A percentile compares a stretch with the other conserved stretches of the same genome.
These are phyloP conservation scores for Fraxinus sp. DNA, from an alignment of 305 asterid species.

Conservation along the genomic window DNA sequence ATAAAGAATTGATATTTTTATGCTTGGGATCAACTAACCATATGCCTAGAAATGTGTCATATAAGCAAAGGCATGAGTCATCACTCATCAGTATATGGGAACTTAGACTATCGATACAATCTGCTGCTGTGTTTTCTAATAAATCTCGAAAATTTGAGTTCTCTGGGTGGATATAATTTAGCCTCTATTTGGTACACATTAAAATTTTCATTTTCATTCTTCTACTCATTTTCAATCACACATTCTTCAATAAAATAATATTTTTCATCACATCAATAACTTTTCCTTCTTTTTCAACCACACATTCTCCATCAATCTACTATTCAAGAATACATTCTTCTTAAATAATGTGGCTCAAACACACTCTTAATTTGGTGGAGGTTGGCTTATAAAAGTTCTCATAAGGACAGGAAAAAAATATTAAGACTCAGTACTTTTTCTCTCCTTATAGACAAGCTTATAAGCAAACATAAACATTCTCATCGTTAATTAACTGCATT, in stretches of 20 bases:
- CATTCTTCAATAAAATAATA: too few species aligned
- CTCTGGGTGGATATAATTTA: background rate
- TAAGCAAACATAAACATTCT: background rate
- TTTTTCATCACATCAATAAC: too few species aligned
- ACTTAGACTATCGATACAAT: background rate
- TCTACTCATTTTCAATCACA: too few species aligned
- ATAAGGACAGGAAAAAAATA: background rate
- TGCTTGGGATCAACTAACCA: background rate
- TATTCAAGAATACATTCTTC: too few species aligned
- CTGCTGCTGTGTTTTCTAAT: background rate
- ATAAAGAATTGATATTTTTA: background rate
- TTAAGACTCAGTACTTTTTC: background rate
- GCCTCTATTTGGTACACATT: too few species aligned
- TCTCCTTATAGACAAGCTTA: background rate
- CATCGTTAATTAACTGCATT: background rate
- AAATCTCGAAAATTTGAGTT: background rate
- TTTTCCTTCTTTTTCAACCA: too few species aligned
- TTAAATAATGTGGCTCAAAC: too few species aligned
- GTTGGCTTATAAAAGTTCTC: background rate
- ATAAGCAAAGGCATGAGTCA: background rate
- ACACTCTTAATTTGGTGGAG: background rate
- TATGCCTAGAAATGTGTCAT: background rate
- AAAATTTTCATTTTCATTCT: too few species aligned
- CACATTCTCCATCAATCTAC: too few species aligned
- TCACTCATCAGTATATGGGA: background rate